Evolutionary conservation across 2,329 filamentous ascomycete species (phyloP), one percentile per base, ranked within the genome.

Genomic region (Cladosporium cucumerinum): DNA sequence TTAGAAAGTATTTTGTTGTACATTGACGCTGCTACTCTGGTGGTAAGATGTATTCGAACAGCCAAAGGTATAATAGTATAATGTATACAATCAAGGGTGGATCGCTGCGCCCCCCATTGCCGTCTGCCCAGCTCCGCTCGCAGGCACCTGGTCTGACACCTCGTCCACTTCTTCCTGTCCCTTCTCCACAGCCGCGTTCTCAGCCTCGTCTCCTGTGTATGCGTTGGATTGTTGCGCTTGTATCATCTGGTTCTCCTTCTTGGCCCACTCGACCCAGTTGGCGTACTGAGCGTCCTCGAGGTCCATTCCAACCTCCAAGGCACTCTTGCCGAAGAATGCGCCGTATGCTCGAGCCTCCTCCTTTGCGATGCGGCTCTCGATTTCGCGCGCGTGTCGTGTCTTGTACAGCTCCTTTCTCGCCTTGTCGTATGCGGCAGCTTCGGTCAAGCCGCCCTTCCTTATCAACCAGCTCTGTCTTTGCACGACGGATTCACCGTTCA

Each of bases 361-460:
- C 58, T 87, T 84, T 8, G 94, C 91, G 66, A 99, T 85, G 71
- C 93, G 88, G 70, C 86, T 85, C 79, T 94, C 88, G 57, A 97
- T 86, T 69, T 97, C 93, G 72, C 96, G 88, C 66, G 87, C 83
- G 71, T 96, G 89, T 66, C 95, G 89, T 68, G 94, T 79, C 54
- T 85, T 82, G 81, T 99, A 99, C 79, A 98, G 97, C 77, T 99
- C 94, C 69, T 89, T 89, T 66, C 95, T 90, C 8, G 91, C 93
- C 63, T 83, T 81, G 78, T 98, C 94, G 81, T 99, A 99, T 34
- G 95, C 93, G 70, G 86, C 78, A 48, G 84, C 82, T 75, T 86
- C 54, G 23, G 65, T 65, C 61, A 74, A 48, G 18, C 69, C 68
- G 43, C 64, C 66, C 39, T 72, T 67, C 62, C 90, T 79, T 81